A percentile compares a stretch with the other conserved stretches of the same genome.
Conservation (phyloP, 179 eudicot genomes). For the Beta lomatogona region DNA sequence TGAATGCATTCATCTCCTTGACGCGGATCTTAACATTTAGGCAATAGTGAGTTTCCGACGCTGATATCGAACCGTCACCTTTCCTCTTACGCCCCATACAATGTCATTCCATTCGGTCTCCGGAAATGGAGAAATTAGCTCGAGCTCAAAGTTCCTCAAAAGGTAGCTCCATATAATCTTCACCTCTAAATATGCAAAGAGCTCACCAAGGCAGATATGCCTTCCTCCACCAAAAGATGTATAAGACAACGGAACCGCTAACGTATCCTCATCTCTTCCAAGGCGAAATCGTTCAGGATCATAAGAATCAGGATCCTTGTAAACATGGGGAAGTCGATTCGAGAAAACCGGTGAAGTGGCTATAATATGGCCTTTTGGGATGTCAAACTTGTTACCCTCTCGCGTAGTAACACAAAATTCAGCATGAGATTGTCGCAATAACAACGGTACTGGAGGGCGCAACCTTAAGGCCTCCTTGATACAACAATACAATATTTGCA, state of each 20-base stretch:
- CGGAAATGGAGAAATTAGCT: no score
- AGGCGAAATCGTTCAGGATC: constrained; percentile 75
- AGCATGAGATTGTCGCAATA: constrained; percentile 66
- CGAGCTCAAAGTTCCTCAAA: no score
- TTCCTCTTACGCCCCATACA: constrained; percentile 89
- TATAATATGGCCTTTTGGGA: neutral
- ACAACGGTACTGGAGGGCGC: constrained; percentile 83
- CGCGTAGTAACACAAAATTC: constrained; percentile 25
- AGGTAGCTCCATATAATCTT: no score
- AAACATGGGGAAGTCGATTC: constrained; percentile 72
- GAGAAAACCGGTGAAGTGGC: constrained; percentile 87
- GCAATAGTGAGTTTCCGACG: constrained; percentile 54
- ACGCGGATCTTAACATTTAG: constrained; percentile 9
- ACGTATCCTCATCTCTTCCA: constrained; percentile 85
- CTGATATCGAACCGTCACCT: constrained; percentile 85
- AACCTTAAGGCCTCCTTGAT: constrained; percentile 89
- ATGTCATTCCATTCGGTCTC: constrained; percentile 91
- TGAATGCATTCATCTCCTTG: no score
- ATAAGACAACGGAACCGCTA: constrained; percentile 72
- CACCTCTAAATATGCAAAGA: no score
- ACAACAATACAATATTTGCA: constrained; percentile 30
- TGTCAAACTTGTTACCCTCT: constrained; percentile 42
- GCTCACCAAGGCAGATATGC: constrained; percentile 82
- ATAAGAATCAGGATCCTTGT: constrained; percentile 60
- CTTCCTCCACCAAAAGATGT: constrained; percentile 87